Evolutionary conservation across 2,329 filamentous ascomycete genomes (phyloP).

Genomic region (Ilyonectria mors-panacis): DNA sequence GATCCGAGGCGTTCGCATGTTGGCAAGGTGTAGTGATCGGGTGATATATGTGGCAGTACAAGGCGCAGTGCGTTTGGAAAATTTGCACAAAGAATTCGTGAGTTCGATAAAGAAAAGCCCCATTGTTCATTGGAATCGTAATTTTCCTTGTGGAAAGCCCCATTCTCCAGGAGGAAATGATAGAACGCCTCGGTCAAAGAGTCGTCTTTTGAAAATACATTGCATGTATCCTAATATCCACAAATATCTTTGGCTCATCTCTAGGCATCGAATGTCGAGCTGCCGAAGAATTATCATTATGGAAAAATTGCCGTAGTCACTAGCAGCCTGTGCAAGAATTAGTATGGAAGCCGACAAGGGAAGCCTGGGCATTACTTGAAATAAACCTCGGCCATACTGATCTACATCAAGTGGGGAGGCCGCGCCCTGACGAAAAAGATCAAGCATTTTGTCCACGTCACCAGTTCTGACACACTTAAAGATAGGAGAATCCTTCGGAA

Average conservation of each 20-base stretch:
- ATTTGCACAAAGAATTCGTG: background rate
- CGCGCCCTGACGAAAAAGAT: background rate
- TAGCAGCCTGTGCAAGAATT: background rate
- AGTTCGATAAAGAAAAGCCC: rapidly evolving
- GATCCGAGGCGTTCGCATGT: background rate
- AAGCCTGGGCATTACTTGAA: background rate
- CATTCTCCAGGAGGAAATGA: background rate
- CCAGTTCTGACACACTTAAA: background rate
- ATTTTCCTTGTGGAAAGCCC: background rate
- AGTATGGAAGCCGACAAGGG: background rate
- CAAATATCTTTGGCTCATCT: background rate
- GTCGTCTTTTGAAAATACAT: no score
- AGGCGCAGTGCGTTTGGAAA: background rate
- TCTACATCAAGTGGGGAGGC: background rate
- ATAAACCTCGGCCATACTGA: background rate
- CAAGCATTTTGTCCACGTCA: background rate
- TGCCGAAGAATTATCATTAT: background rate
- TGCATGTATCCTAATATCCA: no score
- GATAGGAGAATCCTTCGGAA: background rate
- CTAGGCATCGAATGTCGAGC: background rate
- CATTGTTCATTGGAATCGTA: background rate
- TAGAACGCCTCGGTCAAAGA: background rate
- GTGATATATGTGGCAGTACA: background rate
- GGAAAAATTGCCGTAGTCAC: rapidly evolving
- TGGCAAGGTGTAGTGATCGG: background rate